Evolutionary conservation across 495 filamentous ascomycete genomes (phyloP), one percentile per base, ranked within the genome.

Genomic region (Penicillium herquei): DNA sequence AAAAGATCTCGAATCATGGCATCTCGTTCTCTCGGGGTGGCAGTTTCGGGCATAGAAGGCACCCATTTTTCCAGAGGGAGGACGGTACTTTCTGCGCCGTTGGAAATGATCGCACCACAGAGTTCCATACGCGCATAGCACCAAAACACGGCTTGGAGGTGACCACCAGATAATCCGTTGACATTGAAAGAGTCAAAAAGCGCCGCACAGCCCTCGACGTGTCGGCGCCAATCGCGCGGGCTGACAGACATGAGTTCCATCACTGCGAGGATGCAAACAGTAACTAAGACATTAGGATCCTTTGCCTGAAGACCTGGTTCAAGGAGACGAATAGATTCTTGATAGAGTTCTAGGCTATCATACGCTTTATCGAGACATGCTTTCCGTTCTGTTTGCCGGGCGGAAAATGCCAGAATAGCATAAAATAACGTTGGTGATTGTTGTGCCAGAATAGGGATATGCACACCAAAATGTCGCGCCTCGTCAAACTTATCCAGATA

Each of bases 401-500:
- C 65, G 6, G 70, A 73, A 33, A 73, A 68, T 1, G 70, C 70
- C 3, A 73, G 52, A n/a, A 73, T 67, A 5, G 70, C 70, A 33
- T 67, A 73, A 21, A 72, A 62, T 2, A 73, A 51, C 8, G 70
- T 57, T 26, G 69, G 70, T 4, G 65, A 72, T 1, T 55, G 48
- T 34, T 68, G 67, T 8, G 70, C 69, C 3, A 73, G 53, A 21
- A 69, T 65, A 10, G 68, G 70, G 16, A 71, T 63, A 16, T 74
- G 66, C 1, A 71, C 60, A 5, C 70, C 71, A 34, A 74, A 74
- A 44, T 64, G 52, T 3, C 63, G 61, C 16, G 54, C 43, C 41
- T 66, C 63, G 51, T 78, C 74, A 39, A 78, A 76, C 64, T 71
- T 78, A 46, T 78, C 74, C 9, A 78, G 69, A 56, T 67, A 67